Evolutionary conservation across 495 filamentous ascomycete genomes (phyloP), one percentile per base, ranked within the genome.

Genomic region (Lasiosphaeria miniovina): DNA sequence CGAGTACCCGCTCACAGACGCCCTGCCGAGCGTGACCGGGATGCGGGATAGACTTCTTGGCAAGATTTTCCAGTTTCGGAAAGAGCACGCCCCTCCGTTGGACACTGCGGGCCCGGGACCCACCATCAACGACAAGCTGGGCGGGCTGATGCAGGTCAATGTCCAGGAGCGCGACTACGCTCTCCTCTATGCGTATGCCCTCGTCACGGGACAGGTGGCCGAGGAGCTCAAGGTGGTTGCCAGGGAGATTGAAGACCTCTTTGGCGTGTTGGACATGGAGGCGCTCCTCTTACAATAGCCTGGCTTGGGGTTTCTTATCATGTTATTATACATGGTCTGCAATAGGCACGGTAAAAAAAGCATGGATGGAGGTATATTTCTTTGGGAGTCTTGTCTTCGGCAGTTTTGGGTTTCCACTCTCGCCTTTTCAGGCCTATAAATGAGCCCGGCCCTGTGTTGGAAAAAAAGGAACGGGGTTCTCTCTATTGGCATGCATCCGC

Each of bases 1-100:
- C 1, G 93, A 95, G 68, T 97, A 96, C 62, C 93, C 94, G 0
- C 76, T 98, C 43, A 95, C 88, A 32, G 90, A 95, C 64, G 88
- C 87, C 31, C 74, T 98, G 11, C 94, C 94, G 4, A 93, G 85
- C 61, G 88, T 92, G 32, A 82, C 88, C 31, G 84, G 91, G 69
- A 84, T 86, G 31, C 77, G 94, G 35, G 93, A 98, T 67, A 78
- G 90, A 56, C 72, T 98, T 46, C 79, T 98, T n/a, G 90, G 90
- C 10, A 93, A 91, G 73, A 87, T 96, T 41, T 96, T 91, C 61
- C 84, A 85, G 62, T 97, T 92, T 72, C 78, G 93, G 35, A 87
- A 87, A 66, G 82, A 86, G 55, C 82, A 81, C n/a, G 80, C 64
- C 24, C 59, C 68, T 36, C 11, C 43, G 66, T 5, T 71, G 51